phyloP scores from a whole-genome alignment of 2,329 filamentous ascomycete species.

The Aspergillus calidoustus region DNA sequence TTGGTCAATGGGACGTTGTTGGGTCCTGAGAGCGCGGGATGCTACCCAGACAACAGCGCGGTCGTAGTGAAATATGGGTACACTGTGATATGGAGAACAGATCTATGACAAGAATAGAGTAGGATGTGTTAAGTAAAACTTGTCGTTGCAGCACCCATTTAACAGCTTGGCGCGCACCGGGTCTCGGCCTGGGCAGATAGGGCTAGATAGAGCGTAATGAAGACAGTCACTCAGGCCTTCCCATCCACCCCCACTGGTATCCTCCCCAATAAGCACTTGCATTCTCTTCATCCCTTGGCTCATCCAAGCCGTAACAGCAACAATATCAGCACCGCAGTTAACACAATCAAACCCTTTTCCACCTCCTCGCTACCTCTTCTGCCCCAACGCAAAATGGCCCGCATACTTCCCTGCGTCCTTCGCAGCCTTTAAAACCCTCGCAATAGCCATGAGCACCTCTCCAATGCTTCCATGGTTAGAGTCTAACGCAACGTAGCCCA shows the following conservation, averaged over 20 bases:
- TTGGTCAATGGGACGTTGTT: not conserved
- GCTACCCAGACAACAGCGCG: not conserved
- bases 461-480: not conserved
- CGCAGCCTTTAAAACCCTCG: not conserved
- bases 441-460: constrained; percentile 2
- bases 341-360: constrained; percentile 14
- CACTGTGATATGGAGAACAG: not conserved
- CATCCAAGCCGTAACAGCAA: constrained; percentile 10
- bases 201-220: not conserved
- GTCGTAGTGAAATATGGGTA: not conserved
- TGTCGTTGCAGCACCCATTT: not conserved
- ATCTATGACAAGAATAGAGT: not conserved
- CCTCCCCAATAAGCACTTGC: not conserved
- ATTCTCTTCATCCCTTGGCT: not conserved
- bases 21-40: not conserved
- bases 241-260: not conserved
- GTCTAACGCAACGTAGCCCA: constrained; percentile 3
- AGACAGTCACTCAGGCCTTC: not conserved
- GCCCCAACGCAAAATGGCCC: constrained; percentile 11
- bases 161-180: not conserved
- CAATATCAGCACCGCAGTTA: constrained; percentile 11
- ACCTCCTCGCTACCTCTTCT: constrained; percentile 2
- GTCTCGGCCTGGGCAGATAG: constrained; percentile 5
- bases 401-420: constrained; percentile 8
- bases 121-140: not conserved